Base-by-base conservation (phyloP, 768 basidiomycete species). In the Leucosporidium creatinivorum region DNA sequence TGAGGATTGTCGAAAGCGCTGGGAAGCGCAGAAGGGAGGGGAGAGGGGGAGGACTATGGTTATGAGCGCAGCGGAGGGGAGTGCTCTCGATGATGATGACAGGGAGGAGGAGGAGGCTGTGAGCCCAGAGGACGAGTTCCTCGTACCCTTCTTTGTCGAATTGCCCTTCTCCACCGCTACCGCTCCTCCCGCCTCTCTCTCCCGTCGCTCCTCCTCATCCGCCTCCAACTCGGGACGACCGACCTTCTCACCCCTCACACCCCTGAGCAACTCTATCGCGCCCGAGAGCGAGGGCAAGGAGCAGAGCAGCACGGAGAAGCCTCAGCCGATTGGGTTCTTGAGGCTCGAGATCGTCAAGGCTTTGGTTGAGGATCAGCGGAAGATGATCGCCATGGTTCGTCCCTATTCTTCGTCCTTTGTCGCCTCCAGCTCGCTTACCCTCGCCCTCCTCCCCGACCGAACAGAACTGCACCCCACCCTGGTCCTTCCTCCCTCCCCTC, bases 181-280 rank as follows among this genome's bases (percentile, higher is more conserved):
- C 31, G 61, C 67, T 7, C n/a, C 65, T 0, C 57, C 28, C 18
- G 47, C 28, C 51, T 25, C 63, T 1, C 48, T 50, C 15, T 6
- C 25, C 2, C 63, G 54, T 12, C 49, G 57, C n/a, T 62, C 57
- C 9, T 61, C 65, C 79, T 89, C 31, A 79, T 84, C 18, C 84
- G 87, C 6, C 82, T 87, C 73, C 39, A 44, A 44, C 39, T 44
- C 39, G 39, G 15, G 39, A 10, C 8, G 39, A 44, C 39, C 39
- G 6, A 8, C 39, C 81, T 82, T 59, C 81, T 89, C 25, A 78
- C 82, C 0, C 79, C 82, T 59, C 79, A 81, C n/a, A 72, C 80
- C 0, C 76, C 81, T 17, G 85, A 4, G 58, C 62, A 1, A 44
- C 58, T 17, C 60, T 25, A 8, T 18, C 47, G 6, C 21, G 19